Base-by-base conservation (phyloP, 805 yeast genomes). In the Kuraishia hungarica region DNA sequence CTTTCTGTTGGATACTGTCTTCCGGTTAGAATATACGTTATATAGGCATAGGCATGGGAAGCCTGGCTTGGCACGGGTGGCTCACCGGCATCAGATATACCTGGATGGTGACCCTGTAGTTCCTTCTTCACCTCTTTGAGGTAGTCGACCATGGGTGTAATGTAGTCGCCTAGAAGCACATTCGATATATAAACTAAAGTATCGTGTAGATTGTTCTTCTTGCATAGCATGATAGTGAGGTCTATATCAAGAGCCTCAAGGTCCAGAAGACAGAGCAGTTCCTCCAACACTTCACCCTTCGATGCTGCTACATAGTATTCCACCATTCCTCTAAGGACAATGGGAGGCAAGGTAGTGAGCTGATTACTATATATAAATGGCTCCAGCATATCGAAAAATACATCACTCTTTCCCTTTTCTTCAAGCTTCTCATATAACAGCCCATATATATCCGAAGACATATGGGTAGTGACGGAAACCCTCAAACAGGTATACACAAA, bases 1-100 rank as follows among this genome's bases (percentile, higher is more conserved):
- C 72, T 68, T 50, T 87, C 87, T 1, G 87, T 83, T 0, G 97
- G 97, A 65, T 84, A 93, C 56, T 84, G 86, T 55, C 94, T 73
- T 0, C 96, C 96, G 0, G 93, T 85, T 26, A 89, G 71, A 11
- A 84, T 71, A 62, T 82, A 87, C 0, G 90, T 78, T 57, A 92
- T 65, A 63, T 87, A 93, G 0, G 84, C 77, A 61, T 72, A 86
- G 1, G 82, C 71, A 58, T 74, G 74, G 39, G 59, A 58, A 1
- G 66, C 43, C n/a, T 35, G 43, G 43, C n/a, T 35, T 7, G 43
- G 43, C 11, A 8, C 43, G 10, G 29, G 10, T 10, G 29, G 5
- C 29, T 26, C 29, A 26, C 10, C 29, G 10, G 10, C 55, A 26
- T 55, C 23, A 19, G 55, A 53, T 46, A 51, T 52, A 39, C 54